These are phyloP conservation scores for Pseudopithomyces chartarum DNA, from an alignment of 2,329 filamentous ascomycete genomes.

Conservation along the genomic window DNA sequence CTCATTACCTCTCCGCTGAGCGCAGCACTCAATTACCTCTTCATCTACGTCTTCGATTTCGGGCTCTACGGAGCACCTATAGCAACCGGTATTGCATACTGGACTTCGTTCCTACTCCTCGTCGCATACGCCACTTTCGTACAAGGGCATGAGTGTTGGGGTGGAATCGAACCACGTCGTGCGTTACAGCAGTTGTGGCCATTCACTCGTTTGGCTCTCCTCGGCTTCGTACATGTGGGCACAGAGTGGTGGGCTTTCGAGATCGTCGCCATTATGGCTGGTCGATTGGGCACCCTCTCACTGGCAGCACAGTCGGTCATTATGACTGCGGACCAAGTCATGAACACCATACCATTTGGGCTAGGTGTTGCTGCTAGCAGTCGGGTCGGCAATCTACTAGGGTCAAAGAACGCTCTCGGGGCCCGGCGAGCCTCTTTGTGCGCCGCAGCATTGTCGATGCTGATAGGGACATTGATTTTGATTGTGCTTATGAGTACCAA, in stretches of 20 bases:
- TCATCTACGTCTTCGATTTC: slow-evolving; percentile 72
- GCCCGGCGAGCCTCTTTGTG: slow-evolving; percentile 75
- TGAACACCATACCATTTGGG: slow-evolving; percentile 86
- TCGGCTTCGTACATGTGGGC: slow-evolving; percentile 82
- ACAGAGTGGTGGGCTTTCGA: slow-evolving; percentile 97
- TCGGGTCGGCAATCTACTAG: slow-evolving; percentile 79
- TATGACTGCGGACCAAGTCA: slow-evolving; percentile 85
- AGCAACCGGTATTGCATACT: slow-evolving; percentile 84
- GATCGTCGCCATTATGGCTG: slow-evolving; percentile 83
- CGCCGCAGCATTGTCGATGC: slow-evolving; percentile 73
- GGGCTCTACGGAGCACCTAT: slow-evolving; percentile 80
- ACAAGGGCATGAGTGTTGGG: slow-evolving; percentile 77
- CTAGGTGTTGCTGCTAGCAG: slow-evolving; percentile 81
- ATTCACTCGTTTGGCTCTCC: slow-evolving; percentile 74
- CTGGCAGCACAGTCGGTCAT: slow-evolving; percentile 85
- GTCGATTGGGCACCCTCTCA: slow-evolving; percentile 75
- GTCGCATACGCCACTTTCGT: slow-evolving; percentile 75
- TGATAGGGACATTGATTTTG: slow-evolving; percentile 71
- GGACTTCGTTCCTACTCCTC: slow-evolving; percentile 78
- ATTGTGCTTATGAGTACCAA: slow-evolving; percentile 71
- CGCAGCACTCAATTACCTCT: slow-evolving; percentile 65
- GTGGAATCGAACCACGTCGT: slow-evolving; percentile 63
- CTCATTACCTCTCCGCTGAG: slow-evolving; percentile 66
- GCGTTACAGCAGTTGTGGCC: slow-evolving; percentile 70
- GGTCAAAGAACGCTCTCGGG: slow-evolving; percentile 66